Evolutionary conservation across 192 early-diverging fungal species (phyloP), one percentile per base, ranked within the genome.

Genomic region (Globomyces pollinis-pini): DNA sequence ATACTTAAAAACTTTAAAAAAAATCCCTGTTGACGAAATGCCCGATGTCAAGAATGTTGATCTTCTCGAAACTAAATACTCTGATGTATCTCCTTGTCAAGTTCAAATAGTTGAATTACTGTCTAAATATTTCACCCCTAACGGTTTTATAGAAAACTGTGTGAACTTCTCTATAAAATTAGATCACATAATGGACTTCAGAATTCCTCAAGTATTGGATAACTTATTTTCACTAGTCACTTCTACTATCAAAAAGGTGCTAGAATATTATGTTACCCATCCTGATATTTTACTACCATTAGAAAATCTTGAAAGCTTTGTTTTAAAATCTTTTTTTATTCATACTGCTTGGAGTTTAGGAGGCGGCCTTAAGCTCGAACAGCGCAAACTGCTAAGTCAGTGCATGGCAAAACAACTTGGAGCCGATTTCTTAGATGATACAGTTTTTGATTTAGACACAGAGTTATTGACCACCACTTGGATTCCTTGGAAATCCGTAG

Each of bases 141-240:
- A 88, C 26, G 88, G 88, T 13, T 70, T 97, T 13, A 86, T 96
- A 5, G 74, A 73, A 30, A 83, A 80, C 15, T 78, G 87, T 1
- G 61, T 98, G 23, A 78, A 74, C 7, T 76, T 79, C 58, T 88
- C 89, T 5, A 72, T 65, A 31, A 74, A 67, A 12, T 68, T 94
- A 28, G 85, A 89, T n/a, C 97, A 99, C 45, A 87, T 99, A 42
- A 99, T 99, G 97, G 95, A 98, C 66, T 97, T 96, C 55, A 96
- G 96, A 20, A 65, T 69, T 1, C 85, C 86, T 63, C 86, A 92
- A 9, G 93, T 83, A 13, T 64, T 98, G 31, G 73, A 64, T 33
- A 91, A 94, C 3, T 75, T 99, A 62, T 94, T 92, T 71, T 89
- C 93, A 7, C 79, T 99, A 29, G 62, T 98, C 18, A 93, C 91